Conservation (phyloP, 768 basidiomycete genomes). For the Trametes gibbosa region DNA sequence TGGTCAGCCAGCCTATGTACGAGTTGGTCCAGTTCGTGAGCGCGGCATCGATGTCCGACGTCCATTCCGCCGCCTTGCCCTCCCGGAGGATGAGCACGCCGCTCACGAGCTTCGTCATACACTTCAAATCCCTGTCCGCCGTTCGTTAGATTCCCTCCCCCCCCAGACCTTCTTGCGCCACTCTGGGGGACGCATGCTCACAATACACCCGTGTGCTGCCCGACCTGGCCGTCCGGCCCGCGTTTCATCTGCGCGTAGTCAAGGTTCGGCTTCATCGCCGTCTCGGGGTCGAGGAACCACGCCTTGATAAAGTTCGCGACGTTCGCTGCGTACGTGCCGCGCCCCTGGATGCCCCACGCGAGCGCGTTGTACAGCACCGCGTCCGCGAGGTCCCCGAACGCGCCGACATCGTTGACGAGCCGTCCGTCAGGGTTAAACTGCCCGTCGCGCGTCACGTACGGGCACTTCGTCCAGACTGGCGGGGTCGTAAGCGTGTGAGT, state of each 20-base stretch:
- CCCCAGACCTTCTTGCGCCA: neutral
- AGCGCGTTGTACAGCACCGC: conserved; percentile 61
- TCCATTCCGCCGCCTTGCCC: conserved; percentile 51
- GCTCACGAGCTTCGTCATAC: conserved; percentile 53
- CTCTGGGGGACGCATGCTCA: conserved; percentile 30
- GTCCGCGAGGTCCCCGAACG: conserved; percentile 54
- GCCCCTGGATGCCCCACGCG: conserved; percentile 47
- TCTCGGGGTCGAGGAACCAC: conserved; percentile 59
- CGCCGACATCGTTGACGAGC: conserved; percentile 51
- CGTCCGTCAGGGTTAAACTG: conserved; percentile 63
- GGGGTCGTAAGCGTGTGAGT: neutral
- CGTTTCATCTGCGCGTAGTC: conserved; percentile 38
- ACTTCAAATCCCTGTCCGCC: conserved; percentile 35
- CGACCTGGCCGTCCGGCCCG: conserved; percentile 26
- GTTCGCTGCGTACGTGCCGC: conserved; percentile 40
- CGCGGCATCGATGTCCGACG: conserved; percentile 44
- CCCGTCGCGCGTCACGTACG: conserved; percentile 56
- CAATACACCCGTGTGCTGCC: conserved; percentile 55
- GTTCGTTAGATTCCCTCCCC: neutral
- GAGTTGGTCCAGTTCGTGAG: conserved; percentile 50
- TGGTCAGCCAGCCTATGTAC: conserved; percentile 57
- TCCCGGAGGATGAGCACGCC: conserved; percentile 54
- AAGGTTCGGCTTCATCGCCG: conserved; percentile 64
- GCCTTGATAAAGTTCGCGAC: conserved; percentile 46
- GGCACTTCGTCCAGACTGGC: conserved; percentile 57